Conservation (phyloP, 225 moss, liverwort and hornwort genomes). For the Rhytidiadelphus loreus region DNA sequence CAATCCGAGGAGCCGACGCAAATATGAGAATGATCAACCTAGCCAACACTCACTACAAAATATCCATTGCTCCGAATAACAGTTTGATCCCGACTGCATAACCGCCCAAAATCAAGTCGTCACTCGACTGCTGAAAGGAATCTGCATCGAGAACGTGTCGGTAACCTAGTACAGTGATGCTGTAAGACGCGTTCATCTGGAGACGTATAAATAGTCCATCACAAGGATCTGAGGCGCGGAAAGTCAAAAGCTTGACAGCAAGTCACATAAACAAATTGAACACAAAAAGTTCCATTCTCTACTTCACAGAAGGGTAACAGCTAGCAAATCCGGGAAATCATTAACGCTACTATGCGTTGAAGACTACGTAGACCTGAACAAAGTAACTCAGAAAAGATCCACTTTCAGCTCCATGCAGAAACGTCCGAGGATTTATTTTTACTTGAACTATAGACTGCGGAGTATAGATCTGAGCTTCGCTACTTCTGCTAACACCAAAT, state of each 20-base stretch:
- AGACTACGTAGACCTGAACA: neutral
- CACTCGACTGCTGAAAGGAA: neutral
- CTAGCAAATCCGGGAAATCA: neutral
- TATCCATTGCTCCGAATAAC: neutral
- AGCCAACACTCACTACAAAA: neutral
- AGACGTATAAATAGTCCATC: neutral
- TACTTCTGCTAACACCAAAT: neutral
- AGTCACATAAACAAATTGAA: neutral
- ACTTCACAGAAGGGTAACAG: neutral
- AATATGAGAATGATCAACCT: neutral
- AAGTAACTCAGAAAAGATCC: neutral
- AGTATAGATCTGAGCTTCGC: conserved; percentile 1
- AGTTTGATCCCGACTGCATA: neutral
- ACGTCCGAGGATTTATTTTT: neutral
- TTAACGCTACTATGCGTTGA: neutral
- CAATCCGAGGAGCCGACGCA: neutral
- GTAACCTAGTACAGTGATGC: neutral
- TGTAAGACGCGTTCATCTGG: neutral
- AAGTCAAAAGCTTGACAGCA: neutral
- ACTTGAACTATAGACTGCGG: neutral
- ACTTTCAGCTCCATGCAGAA: neutral
- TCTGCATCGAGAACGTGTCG: neutral
- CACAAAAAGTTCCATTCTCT: neutral
- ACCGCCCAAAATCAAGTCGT: neutral
- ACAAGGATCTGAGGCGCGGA: neutral